Conservation (phyloP, 345 rosid genomes). For the Brassica nigra region DNA sequence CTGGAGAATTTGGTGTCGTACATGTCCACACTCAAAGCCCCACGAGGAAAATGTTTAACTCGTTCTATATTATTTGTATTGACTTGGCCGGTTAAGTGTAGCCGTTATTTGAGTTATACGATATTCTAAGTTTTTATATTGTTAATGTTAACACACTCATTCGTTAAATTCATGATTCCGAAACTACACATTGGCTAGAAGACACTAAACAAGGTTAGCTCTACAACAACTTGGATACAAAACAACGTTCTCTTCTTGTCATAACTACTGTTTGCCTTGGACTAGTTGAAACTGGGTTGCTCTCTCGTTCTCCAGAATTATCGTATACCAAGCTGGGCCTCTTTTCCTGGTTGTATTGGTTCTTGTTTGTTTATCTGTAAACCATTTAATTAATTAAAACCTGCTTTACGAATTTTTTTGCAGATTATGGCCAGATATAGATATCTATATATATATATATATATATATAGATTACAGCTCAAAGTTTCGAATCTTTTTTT, state of each 20-base stretch:
- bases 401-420: too few species aligned
- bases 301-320: not conserved
- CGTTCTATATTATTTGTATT: not conserved
- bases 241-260: not conserved
- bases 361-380: too few species aligned
- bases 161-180: not conserved
- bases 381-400: too few species aligned
- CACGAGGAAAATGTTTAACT: constrained; percentile 18
- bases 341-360: too few species aligned
- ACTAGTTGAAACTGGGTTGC: not conserved
- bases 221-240: not conserved
- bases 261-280: not conserved
- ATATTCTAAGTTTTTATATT: not conserved
- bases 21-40: constrained; percentile 16
- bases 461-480: too few species aligned
- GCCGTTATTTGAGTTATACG: not conserved
- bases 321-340: too few species aligned
- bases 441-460: too few species aligned
- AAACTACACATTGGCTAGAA: not conserved
- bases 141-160: not conserved
- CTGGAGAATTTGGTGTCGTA: not conserved
- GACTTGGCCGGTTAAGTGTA: constrained; percentile 9
- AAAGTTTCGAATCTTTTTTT: not conserved
- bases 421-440: too few species aligned
- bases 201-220: not conserved